Evolutionary conservation across 345 rosid species (phyloP), one percentile per base, ranked within the genome.

Genomic region (Hirschfeldia incana): DNA sequence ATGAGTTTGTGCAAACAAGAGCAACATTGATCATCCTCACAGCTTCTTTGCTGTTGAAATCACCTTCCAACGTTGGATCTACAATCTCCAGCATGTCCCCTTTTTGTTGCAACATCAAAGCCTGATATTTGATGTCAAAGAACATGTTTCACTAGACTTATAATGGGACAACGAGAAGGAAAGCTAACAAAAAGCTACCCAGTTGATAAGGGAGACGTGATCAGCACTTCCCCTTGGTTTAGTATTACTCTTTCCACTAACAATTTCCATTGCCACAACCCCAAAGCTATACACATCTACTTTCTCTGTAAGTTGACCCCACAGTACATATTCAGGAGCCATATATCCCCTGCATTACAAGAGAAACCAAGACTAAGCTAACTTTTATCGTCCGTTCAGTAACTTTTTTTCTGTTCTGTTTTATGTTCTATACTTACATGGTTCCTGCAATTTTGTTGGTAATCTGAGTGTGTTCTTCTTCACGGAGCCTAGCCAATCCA

Each of bases 361-460:
- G 21, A 62, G 13, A 53, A 53, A 53, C 59, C 59, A 16, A 53
- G 27, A 53, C 59, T 53, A 53, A 53, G 59, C 27, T 51, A 51
- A 51, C 15, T 51, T 51, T 51, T 5, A 5, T 53, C 10, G 59
- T 26, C 8, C 16, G 15, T n/a, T 5, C 27, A 15, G 59, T 6
- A 46, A 46, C 13, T 49, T 4, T n/a, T 49, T 42, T 46, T 46
- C n/a, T 53, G 59, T 16, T 53, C 16, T 53, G 59, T 53, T 53
- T 6, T 7, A 15, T 15, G 59, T 53, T 53, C 9, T 16, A 53
- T 53, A 65, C 87, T 70, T 64, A 90, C 94, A 90, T 78, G 59
- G 94, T 90, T 74, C 93, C 93, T 1, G 89, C 95, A 62, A 90
- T 53, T 73, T 80, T 80, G 44, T 92, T 89, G 79, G 82, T 89